These are phyloP conservation scores for Anisodus acutangulus DNA, from an alignment of 257 asterid species.

Conservation along the genomic window DNA sequence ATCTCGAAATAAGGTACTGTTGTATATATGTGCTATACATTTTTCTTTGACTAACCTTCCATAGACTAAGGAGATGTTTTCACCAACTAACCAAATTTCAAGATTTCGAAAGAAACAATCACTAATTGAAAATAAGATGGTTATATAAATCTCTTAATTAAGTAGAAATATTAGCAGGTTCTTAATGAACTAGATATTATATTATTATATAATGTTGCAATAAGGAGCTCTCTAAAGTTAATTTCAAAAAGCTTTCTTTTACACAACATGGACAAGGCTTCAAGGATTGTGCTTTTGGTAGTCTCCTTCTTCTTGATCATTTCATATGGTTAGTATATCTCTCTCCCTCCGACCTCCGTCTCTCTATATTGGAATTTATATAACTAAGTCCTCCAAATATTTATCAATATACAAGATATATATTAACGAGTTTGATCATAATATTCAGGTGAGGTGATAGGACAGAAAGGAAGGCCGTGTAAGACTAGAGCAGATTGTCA, in stretches of 20 bases:
- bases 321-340: slow-evolving; percentile 8
- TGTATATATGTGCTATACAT: not conserved
- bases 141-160: not conserved
- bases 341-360: too few relatives aligned
- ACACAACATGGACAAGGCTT: not conserved
- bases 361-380: too few relatives aligned
- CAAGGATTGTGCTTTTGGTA: not conserved
- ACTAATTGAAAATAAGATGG: not conserved
- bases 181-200: not conserved
- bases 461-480: not conserved
- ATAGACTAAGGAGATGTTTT: not conserved
- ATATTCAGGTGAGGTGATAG: not conserved
- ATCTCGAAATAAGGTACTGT: too few relatives aligned
- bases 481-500: not conserved
- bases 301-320: not conserved
- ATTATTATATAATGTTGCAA: not conserved
- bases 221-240: not conserved
- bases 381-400: not conserved
- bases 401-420: not conserved
- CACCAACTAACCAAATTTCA: not conserved
- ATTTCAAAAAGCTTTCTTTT: not conserved
- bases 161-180: not conserved
- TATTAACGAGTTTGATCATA: not conserved
- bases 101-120: not conserved
- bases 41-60: not conserved